phyloP scores from a whole-genome alignment of 2,329 filamentous ascomycete species.

The Cercospora berteroae region DNA sequence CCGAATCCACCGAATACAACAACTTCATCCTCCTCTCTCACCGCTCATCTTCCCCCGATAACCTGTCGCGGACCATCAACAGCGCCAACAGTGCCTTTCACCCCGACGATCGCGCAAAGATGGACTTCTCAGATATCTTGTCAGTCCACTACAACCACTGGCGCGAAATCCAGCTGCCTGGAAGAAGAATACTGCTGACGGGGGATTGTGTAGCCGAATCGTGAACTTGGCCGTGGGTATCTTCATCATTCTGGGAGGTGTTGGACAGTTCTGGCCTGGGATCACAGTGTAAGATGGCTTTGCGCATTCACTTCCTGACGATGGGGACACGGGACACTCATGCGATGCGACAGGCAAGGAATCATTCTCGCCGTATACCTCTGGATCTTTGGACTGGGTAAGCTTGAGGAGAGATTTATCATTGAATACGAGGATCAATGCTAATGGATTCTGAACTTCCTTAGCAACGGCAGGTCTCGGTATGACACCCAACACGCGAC shows the following conservation, averaged over 20 bases:
- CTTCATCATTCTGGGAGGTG: constrained; percentile 82
- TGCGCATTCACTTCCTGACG: too few relatives aligned
- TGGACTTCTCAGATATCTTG: constrained; percentile 94
- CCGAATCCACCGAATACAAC: constrained; percentile 6
- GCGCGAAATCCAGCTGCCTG: constrained; percentile 13
- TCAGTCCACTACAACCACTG: constrained; percentile 50
- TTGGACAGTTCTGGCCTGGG: constrained; percentile 65
- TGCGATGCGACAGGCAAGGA: constrained; percentile 53
- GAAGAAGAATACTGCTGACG: constrained; percentile 11
- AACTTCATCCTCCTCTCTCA: neutral
- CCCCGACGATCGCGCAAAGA: constrained; percentile 39
- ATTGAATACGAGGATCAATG: too few relatives aligned
- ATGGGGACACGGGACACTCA: too few relatives aligned
- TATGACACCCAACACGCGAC: too few relatives aligned
- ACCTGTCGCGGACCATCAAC: neutral
- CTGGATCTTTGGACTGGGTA: constrained; percentile 85
- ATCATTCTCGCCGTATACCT: constrained; percentile 83
- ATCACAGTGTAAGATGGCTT: constrained; percentile 55
- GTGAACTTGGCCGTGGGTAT: constrained; percentile 87
- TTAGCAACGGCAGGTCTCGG: too few relatives aligned
- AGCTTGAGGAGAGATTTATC: too few relatives aligned
- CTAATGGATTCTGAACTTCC: too few relatives aligned
- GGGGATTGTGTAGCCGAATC: constrained; percentile 65
- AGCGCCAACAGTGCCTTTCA: neutral
- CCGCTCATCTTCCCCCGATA: neutral